Conservation (phyloP, 225 moss, liverwort and hornwort species). For the Marchantia polymorpha region DNA sequence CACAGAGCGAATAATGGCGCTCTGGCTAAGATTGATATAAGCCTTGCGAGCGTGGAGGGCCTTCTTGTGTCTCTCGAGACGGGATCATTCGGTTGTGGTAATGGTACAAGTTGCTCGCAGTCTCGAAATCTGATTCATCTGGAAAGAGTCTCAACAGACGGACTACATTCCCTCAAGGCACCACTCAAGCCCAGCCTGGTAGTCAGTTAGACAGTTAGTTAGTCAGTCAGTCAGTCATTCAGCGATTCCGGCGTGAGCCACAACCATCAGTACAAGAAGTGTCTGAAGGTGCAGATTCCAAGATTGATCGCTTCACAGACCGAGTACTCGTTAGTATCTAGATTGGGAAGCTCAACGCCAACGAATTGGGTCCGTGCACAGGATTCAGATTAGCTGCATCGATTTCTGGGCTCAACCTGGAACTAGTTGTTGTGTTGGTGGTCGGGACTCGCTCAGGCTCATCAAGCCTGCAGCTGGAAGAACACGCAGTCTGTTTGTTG, state of each 20-base stretch:
- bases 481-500: background rate
- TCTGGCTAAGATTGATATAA: background rate
- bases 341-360: too few species aligned
- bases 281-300: too few species aligned
- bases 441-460: background rate
- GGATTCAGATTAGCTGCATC: background rate
- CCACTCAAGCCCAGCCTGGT: background rate
- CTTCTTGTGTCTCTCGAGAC: background rate
- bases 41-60: background rate
- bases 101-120: background rate
- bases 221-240: background rate
- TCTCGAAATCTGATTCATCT: background rate
- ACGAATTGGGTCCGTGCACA: background rate
- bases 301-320: too few species aligned
- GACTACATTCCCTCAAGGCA: background rate
- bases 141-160: background rate
- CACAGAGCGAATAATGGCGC: background rate
- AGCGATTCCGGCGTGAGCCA: too few species aligned
- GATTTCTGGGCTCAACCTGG: background rate
- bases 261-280: too few species aligned
- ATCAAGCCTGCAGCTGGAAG: background rate
- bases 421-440: background rate
- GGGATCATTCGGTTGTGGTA: background rate
- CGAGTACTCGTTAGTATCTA: too few species aligned
- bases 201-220: background rate